These are phyloP conservation scores for Pestalotiopsis fici DNA, from an alignment of 2,329 filamentous ascomycete genomes.

Conservation along the genomic window DNA sequence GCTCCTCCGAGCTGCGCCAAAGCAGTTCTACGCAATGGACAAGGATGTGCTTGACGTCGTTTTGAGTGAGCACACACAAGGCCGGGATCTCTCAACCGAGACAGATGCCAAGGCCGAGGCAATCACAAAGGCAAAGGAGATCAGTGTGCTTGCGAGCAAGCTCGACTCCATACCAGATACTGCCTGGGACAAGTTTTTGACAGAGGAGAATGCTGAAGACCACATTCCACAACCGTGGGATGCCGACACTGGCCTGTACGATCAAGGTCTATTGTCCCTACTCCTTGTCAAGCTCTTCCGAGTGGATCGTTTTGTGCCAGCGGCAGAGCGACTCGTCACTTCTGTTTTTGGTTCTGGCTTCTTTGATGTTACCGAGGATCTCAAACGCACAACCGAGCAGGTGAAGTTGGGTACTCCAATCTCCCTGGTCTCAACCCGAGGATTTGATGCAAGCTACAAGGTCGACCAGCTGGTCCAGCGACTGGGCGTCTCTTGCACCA, in stretches of 20 bases:
- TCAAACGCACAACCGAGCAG: constrained; percentile 81
- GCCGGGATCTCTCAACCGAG: constrained; percentile 76
- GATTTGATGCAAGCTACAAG: constrained; percentile 99
- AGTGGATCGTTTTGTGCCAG: constrained; percentile 91
- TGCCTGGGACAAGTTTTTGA: constrained; percentile 81
- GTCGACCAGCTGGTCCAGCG: constrained; percentile 92
- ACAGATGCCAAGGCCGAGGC: constrained; percentile 65
- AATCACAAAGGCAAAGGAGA: constrained; percentile 66
- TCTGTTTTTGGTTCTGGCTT: constrained; percentile 82
- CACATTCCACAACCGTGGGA: constrained; percentile 78
- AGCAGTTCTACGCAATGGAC: constrained; percentile 75
- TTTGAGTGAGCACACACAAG: constrained; percentile 75
- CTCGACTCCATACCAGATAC: constrained; percentile 62
- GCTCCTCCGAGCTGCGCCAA: constrained; percentile 88
- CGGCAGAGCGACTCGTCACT: constrained; percentile 86
- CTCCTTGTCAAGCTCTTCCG: constrained; percentile 93
- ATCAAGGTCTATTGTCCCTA: constrained; percentile 80
- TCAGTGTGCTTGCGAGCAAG: constrained; percentile 73
- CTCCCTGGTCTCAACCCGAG: constrained; percentile 89
- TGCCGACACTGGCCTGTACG: constrained; percentile 61
- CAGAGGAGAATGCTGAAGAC: constrained; percentile 84
- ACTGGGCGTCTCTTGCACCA: constrained; percentile 80
- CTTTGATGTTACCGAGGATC: constrained; percentile 82
- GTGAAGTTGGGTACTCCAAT: constrained; percentile 84
- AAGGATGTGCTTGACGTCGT: constrained; percentile 84